A percentile compares a stretch with the other conserved stretches of the same genome.
phyloP scores from a whole-genome alignment of 2,329 filamentous ascomycete species.

The Polytolypa hystricis region DNA sequence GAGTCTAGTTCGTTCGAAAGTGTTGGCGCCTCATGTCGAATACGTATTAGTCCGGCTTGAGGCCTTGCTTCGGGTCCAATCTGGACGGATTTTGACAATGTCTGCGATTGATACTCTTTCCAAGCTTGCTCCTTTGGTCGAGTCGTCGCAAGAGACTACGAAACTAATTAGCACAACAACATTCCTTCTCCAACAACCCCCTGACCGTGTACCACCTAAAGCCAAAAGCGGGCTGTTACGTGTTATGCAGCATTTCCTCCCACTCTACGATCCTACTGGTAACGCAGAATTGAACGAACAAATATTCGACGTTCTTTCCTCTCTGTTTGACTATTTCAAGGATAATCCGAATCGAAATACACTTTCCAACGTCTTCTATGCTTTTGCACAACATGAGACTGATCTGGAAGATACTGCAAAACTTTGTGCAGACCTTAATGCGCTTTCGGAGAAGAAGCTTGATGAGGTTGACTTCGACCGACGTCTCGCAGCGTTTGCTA shows the following conservation, averaged over 20 bases:
- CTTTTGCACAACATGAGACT: slow-evolving; percentile 55
- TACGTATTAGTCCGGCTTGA: slow-evolving; percentile 48
- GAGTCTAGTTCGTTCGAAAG: slow-evolving; percentile 24
- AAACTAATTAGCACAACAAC: slow-evolving; percentile 69
- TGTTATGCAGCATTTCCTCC: slow-evolving; percentile 71
- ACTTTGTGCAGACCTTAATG: slow-evolving; percentile 70
- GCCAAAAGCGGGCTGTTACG: slow-evolving; percentile 71
- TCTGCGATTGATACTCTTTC: slow-evolving; percentile 69
- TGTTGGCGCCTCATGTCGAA: slow-evolving; percentile 50
- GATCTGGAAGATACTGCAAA: slow-evolving; percentile 52
- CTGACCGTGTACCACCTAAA: slow-evolving; percentile 67
- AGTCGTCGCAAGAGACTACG: slow-evolving; percentile 52
- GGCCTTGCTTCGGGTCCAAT: slow-evolving; percentile 44
- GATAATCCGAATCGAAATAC: slow-evolving; percentile 66
- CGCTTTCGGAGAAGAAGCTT: slow-evolving; percentile 59
- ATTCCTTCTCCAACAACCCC: slow-evolving; percentile 75
- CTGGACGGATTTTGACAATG: slow-evolving; percentile 64
- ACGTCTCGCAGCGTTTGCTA: slow-evolving; percentile 63
- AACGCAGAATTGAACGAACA: slow-evolving; percentile 49
- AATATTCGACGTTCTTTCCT: slow-evolving; percentile 63
- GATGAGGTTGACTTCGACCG: slow-evolving; percentile 83
- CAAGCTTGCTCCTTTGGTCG: slow-evolving; percentile 60
- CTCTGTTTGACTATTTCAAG: slow-evolving; percentile 82
- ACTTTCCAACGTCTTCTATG: slow-evolving; percentile 60
- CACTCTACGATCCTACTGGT: slow-evolving; percentile 47